phyloP scores from a whole-genome alignment of 306 rosid genomes.

The Prunus dulcis region DNA sequence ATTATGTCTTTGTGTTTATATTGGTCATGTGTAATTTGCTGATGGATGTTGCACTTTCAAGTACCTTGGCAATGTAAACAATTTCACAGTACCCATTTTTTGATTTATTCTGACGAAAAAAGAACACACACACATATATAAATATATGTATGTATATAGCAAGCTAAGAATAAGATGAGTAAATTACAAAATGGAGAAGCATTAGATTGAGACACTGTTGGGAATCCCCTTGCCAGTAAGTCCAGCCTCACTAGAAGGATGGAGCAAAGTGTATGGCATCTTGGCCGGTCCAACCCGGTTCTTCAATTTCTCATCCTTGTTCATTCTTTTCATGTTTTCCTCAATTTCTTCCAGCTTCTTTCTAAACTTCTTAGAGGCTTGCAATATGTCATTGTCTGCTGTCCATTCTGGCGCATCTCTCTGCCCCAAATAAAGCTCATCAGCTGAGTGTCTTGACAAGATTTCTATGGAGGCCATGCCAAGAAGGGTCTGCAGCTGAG shows the following conservation, averaged over 20 bases:
- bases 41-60: not conserved
- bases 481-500: constrained; percentile 34
- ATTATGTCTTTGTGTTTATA: not conserved
- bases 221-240: constrained; percentile 75
- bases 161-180: not conserved
- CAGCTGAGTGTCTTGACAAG: constrained; percentile 52
- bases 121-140: too few species aligned
- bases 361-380: constrained; percentile 51
- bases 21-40: not conserved
- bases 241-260: constrained; percentile 55
- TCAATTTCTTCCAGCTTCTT: constrained; percentile 43
- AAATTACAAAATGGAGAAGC: not conserved
- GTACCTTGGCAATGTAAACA: too few species aligned
- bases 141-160: too few species aligned
- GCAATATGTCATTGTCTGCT: constrained; percentile 36
- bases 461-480: constrained; percentile 52
- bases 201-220: constrained; percentile 61
- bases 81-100: not conserved
- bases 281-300: constrained; percentile 60
- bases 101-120: not conserved
- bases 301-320: constrained; percentile 42
- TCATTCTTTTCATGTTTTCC: constrained; percentile 33
- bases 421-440: constrained; percentile 49
- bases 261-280: constrained; percentile 65
- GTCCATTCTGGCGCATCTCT: constrained; percentile 60